Evolutionary conservation across 2,329 filamentous ascomycete species (phyloP), one percentile per base, ranked within the genome.

Genomic region (Diaporthe batatas): DNA sequence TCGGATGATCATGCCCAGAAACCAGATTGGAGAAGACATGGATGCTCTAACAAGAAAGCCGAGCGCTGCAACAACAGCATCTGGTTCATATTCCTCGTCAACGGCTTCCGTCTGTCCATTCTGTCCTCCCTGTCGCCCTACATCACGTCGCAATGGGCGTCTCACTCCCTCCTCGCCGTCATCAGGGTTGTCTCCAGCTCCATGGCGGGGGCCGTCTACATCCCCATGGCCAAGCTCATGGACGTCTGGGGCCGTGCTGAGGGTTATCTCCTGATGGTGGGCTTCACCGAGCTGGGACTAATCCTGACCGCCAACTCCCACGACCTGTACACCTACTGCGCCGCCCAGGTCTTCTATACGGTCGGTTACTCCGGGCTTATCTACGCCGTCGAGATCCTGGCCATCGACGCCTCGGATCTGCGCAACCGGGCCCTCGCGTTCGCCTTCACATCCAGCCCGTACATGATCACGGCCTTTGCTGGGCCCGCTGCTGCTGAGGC

Each of bases 401-500:
- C 92, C 72, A 89, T 91, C 73, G 92, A 94, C 76, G 92, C 91
- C 0, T 91, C 91, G 2, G 86, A 87, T 12, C 84, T 94, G 23
- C 86, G 88, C 76, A 92, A 92, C 80, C 88, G 92, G 78, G 89
- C 89, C 11, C 84, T 94, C 90, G 87, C 91, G 12, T 89, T 89
- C 53, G 89, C 89, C 5, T 86, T 92, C 74, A 90, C 90, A 32
- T 86, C 88, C 49, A 87, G 90, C 0, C 65, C 90, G 1, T 87
- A 93, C 75, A 90, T 90, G n/a, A 86, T 90, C 71, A 91, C 90
- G 0, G 89, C 90, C 2, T 92, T 90, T 81, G 86, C 89, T 57
- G 89, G 90, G 0, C 85, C 89, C 1, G 83, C 83, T 55, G 86
- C 91, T 51, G 87, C 88, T 0, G 83, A 86, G 51, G 79, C 81